Evolutionary conservation across 2,329 filamentous ascomycete genomes (phyloP).

Genomic region (Amphichorda felina): DNA sequence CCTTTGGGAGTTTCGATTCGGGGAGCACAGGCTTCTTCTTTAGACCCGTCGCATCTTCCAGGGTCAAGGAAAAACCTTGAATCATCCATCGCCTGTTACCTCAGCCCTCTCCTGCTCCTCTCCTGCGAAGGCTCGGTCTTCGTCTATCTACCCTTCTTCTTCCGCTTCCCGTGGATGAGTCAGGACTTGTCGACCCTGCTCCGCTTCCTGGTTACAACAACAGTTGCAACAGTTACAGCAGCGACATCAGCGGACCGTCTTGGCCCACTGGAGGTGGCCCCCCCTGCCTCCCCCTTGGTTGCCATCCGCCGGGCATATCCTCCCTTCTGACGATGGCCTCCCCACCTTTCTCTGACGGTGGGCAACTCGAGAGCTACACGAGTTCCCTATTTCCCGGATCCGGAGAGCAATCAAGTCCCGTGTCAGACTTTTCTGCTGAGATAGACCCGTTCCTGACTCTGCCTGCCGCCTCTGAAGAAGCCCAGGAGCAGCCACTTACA

Average conservation of each 20-base stretch:
- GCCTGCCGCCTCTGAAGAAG: background rate
- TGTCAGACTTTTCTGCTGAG: slow-evolving; percentile 11
- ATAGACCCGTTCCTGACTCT: background rate
- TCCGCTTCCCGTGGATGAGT: slow-evolving; percentile 8
- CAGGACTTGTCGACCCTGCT: slow-evolving; percentile 8
- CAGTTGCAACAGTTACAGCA: background rate
- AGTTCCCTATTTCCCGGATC: slow-evolving; percentile 11
- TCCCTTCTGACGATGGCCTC: slow-evolving; percentile 3
- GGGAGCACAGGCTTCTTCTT: slow-evolving; percentile 3
- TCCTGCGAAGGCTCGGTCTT: too few species aligned
- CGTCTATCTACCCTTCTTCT: too few species aligned
- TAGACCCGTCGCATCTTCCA: slow-evolving; percentile 1
- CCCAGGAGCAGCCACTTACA: slow-evolving; percentile 9
- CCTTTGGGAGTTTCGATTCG: background rate
- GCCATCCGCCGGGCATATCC: too few species aligned
- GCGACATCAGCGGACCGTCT: too few species aligned
- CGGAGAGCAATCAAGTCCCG: slow-evolving; percentile 14
- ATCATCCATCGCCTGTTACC: background rate
- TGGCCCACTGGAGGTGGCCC: too few species aligned
- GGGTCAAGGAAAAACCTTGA: background rate
- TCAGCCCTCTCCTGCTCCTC: too few species aligned
- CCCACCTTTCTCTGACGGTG: slow-evolving; percentile 13
- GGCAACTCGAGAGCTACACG: slow-evolving; percentile 19
- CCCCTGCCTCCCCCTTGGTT: slow-evolving; percentile 4
- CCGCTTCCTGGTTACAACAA: slow-evolving; percentile 1